phyloP scores from a whole-genome alignment of 139 green algal species.

The Chlorella sp. region DNA sequence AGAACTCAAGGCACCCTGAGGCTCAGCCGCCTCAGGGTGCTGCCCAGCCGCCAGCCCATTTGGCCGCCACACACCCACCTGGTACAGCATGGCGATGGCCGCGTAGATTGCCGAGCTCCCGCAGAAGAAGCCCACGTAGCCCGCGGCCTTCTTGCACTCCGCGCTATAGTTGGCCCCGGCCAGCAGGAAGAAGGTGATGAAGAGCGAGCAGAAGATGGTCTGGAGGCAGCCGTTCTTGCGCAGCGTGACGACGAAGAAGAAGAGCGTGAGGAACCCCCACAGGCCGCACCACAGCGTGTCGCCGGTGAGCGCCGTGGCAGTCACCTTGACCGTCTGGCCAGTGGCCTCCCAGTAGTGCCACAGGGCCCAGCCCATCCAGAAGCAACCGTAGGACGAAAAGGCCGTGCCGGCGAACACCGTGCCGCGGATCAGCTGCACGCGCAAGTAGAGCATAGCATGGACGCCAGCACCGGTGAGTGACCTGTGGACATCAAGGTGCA shows the following conservation, averaged over 20 bases:
- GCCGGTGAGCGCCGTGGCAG: neutral
- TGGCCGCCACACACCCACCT: conserved; percentile 11
- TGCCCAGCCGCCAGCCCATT: neutral
- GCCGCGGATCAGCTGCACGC: conserved; percentile 47
- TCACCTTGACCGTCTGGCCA: neutral
- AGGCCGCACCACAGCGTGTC: conserved; percentile 44
- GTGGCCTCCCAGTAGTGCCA: conserved; percentile 13
- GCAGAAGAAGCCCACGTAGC: conserved; percentile 58
- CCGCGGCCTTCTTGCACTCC: conserved; percentile 26
- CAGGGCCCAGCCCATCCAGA: conserved; percentile 57
- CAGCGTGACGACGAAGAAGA: conserved; percentile 46
- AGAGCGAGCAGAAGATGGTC: conserved; percentile 42
- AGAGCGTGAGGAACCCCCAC: conserved; percentile 52
- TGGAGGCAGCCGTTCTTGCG: conserved; percentile 41
- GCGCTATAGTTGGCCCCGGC: conserved; percentile 29
- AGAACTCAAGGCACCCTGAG: no score
- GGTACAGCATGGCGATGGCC: conserved; percentile 48
- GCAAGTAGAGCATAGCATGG: no score
- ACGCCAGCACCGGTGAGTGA: no score
- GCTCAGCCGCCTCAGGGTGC: no score
- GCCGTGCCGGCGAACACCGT: conserved; percentile 65
- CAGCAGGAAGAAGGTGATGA: conserved; percentile 58
- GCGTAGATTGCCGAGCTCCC: conserved; percentile 51
- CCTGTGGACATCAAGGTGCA: no score
- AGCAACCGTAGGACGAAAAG: conserved; percentile 58